These are phyloP conservation scores for Senna siamea DNA, from an alignment of 306 rosid genomes.

Conservation along the genomic window DNA sequence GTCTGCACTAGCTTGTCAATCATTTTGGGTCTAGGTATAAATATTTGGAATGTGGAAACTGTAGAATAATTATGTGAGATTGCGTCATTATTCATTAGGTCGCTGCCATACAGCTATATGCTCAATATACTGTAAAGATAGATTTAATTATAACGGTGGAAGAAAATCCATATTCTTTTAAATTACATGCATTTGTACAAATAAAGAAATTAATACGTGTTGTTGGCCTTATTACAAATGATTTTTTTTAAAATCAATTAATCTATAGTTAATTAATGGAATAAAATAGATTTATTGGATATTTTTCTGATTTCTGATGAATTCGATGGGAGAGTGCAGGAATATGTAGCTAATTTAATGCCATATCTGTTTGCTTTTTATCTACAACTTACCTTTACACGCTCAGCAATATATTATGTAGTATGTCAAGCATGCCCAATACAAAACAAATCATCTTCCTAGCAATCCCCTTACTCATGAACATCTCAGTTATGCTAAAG, in stretches of 20 bases:
- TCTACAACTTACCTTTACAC: constrained; percentile 63
- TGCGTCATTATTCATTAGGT: not conserved
- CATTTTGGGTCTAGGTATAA: not conserved
- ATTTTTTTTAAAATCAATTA: no score
- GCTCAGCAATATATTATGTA: constrained; percentile 46
- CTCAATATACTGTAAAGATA: no score
- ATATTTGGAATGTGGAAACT: not conserved
- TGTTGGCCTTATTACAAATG: no score
- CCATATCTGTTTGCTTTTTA: constrained; percentile 43
- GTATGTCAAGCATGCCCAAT: constrained; percentile 49
- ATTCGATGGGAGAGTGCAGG: not conserved
- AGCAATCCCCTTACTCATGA: constrained; percentile 48
- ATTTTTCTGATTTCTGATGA: not conserved
- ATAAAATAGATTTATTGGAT: not conserved
- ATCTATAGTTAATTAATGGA: no score
- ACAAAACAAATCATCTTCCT: constrained; percentile 38
- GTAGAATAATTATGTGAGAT: not conserved
- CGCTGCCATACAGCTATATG: not conserved
- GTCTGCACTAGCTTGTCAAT: constrained; percentile 24
- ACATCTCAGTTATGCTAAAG: constrained; percentile 44
- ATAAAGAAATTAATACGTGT: not conserved
- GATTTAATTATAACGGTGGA: not conserved
- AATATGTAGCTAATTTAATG: not conserved
- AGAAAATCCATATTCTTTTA: not conserved
- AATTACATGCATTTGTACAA: not conserved